Percentiles rank a stretch among this genome's conserved stretches.
These are phyloP conservation scores for Beauveria australis DNA, from an alignment of 2,329 filamentous ascomycete species.

Conservation along the genomic window DNA sequence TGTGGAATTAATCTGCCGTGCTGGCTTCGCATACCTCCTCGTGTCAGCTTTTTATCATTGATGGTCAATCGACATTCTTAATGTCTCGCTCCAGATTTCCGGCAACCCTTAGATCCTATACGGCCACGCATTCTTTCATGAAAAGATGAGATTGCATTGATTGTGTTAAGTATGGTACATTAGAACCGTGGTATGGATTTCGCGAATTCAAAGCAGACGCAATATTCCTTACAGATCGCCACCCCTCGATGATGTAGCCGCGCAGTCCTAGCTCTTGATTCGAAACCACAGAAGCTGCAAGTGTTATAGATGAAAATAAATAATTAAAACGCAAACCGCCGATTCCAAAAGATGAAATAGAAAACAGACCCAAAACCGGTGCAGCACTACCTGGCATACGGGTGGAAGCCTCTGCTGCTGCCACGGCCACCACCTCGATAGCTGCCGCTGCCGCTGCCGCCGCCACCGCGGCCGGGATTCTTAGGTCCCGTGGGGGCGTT, in stretches of 20 bases:
- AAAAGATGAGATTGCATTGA: neutral
- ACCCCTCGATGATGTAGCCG: neutral
- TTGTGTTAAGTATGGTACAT: neutral
- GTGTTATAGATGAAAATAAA: neutral
- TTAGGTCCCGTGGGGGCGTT: constrained; percentile 86
- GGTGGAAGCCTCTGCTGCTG: constrained; percentile 68
- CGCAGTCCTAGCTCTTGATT: neutral
- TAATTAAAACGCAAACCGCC: neutral
- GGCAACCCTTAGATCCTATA: neutral
- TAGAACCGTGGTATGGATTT: neutral
- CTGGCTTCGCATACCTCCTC: neutral
- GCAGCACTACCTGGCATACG: constrained; percentile 46
- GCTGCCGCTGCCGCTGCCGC: constrained; percentile 67
- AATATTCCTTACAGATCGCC: neutral
- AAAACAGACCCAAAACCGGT: neutral
- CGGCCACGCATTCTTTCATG: neutral
- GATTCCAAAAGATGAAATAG: neutral
- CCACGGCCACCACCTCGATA: constrained; percentile 85
- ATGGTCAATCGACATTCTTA: neutral
- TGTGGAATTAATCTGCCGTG: neutral
- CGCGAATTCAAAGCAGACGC: neutral
- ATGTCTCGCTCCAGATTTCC: too few relatives aligned
- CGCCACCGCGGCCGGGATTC: constrained; percentile 76
- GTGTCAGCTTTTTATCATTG: neutral
- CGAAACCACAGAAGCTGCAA: neutral